These are phyloP conservation scores for Albophoma yamanashiensis DNA, from an alignment of 2,329 filamentous ascomycete species.

Conservation along the genomic window DNA sequence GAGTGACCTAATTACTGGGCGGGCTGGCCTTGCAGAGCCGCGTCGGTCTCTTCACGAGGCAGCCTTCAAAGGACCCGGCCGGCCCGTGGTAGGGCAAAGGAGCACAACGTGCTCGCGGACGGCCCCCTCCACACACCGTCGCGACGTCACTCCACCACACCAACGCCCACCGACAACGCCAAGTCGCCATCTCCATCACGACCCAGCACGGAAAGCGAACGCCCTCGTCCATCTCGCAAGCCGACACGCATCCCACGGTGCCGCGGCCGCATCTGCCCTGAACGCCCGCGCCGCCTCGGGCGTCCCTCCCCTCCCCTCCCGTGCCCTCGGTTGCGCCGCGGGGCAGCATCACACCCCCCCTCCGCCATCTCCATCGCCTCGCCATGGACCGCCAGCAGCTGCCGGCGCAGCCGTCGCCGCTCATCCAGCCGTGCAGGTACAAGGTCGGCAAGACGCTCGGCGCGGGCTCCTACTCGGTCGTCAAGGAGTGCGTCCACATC, in stretches of 20 bases:
- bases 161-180: no score
- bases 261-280: background rate
- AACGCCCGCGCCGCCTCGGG: background rate
- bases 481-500: constrained; percentile 98
- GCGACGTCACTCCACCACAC: background rate
- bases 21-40: background rate
- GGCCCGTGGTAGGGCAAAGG: background rate
- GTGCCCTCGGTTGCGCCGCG: background rate
- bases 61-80: background rate
- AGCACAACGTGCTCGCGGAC: background rate
- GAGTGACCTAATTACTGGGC: background rate
- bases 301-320: background rate
- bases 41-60: background rate
- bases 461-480: constrained; percentile 93
- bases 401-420: constrained; percentile 29
- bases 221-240: background rate
- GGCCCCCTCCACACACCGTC: background rate
- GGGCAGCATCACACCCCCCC: background rate
- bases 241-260: background rate
- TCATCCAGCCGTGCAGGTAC: constrained; percentile 92
- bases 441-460: constrained; percentile 98
- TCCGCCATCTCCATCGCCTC: background rate
- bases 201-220: background rate
- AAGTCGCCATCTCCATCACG: background rate
- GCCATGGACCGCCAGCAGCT: background rate